Base-by-base conservation (phyloP, 805 yeast species). In the Deakozyma indianensis region DNA sequence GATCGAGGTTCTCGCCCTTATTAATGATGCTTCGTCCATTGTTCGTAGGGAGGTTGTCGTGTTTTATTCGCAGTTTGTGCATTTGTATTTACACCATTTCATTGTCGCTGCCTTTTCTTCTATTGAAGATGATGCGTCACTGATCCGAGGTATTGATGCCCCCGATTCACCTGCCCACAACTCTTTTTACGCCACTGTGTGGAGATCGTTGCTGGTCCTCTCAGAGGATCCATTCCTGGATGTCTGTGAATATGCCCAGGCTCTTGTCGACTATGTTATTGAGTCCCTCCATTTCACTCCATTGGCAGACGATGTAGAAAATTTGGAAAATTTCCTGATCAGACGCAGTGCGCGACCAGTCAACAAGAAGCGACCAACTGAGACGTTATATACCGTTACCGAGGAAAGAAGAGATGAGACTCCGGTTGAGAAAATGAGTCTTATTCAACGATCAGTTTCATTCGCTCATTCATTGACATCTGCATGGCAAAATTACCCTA, bases 211-310 rank as follows among this genome's bases (percentile, higher is more conserved):
- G 27, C 66, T 92, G 42, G 77, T 85, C 23, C 62, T 86, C 23
- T 75, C 94, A 1, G 87, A 82, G 51, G 98, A 92, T 61, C 95
- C 97, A 0, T 92, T 82, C 60, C 64, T 73, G 28, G 95, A 86
- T 60, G 87, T 88, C 4, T 77, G 75, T 47, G 73, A 73, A 42
- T 68, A 76, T 48, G 90, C 96, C 0, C 80, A 78, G 46, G 76
- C 73, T 23, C 73, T 86, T 14, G 79, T 86, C 18, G 96, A 87
- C 59, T 77, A 71, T 49, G 77, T 87, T 21, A 66, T 83, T 60
- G 56, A 74, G 43, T 73, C 75, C 47, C 63, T 90, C 44, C 73
- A 77, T 49, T 78, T 79, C 43, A 72, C 85, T 49, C 80, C 77
- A 41, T 57, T 90, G 27, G 76, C 79, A 0, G 79, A 73, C 1